Evolutionary conservation across 2,329 filamentous ascomycete genomes (phyloP).

Genomic region (Rhytidhysteron rufulum): DNA sequence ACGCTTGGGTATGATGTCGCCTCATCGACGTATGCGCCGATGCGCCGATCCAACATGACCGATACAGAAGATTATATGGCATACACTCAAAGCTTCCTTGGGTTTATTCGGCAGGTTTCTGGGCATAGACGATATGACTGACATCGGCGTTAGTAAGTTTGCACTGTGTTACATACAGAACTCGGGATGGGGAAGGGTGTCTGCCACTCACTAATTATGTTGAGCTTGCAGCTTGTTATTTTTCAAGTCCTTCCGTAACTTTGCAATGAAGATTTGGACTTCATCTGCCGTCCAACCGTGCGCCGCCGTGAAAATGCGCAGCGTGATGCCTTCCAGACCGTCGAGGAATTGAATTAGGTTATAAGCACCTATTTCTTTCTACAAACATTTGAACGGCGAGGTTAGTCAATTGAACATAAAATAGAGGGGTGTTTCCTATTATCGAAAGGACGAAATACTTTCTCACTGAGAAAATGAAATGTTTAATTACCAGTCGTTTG

Average conservation of each 20-base stretch:
- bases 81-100: no score
- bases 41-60: no score
- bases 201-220: constrained; percentile 18
- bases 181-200: no score
- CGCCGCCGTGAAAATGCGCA: constrained; percentile 12
- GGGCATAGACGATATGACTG: constrained; percentile 13
- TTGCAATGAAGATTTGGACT: constrained; percentile 19
- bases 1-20: no score
- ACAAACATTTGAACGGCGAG: neutral
- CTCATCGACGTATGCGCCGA: no score
- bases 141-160: neutral
- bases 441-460: neutral
- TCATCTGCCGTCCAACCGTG: constrained; percentile 18
- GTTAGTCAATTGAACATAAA: neutral
- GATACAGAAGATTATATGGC: no score
- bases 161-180: neutral
- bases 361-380: constrained; percentile 25
- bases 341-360: constrained; percentile 21
- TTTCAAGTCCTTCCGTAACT: constrained; percentile 18
- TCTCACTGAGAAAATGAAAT: neutral
- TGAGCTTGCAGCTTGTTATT: constrained; percentile 18
- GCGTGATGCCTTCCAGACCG: constrained; percentile 20
- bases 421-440: neutral
- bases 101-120: constrained; percentile 11
- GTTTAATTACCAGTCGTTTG: constrained; percentile 11